These are phyloP conservation scores for Gamarada debralockiae DNA, from an alignment of 495 filamentous ascomycete genomes.

Conservation along the genomic window DNA sequence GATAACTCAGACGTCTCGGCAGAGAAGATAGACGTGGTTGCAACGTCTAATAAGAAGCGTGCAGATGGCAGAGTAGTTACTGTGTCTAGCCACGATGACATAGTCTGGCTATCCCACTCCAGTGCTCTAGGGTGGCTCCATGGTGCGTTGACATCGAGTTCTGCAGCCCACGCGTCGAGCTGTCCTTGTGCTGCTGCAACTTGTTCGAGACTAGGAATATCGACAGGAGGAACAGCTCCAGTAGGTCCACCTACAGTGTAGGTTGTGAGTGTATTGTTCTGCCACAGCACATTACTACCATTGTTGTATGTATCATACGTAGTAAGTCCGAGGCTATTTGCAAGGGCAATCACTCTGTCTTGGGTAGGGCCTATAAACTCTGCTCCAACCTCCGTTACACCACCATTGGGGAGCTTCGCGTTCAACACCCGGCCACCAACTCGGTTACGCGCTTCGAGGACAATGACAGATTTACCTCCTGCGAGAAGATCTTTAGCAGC, in stretches of 20 bases:
- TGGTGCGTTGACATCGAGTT: neutral
- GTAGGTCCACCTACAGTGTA: neutral
- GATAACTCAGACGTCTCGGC: neutral
- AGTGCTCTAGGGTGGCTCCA: slow-evolving; percentile 3
- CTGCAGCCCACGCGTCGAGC: neutral
- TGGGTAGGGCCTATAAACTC: slow-evolving; percentile 25
- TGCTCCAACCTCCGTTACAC: slow-evolving; percentile 41
- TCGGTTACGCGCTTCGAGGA: slow-evolving; percentile 46
- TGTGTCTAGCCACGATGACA: neutral
- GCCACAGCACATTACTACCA: neutral
- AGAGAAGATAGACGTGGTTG: neutral
- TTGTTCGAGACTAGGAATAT: neutral
- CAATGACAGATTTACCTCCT: slow-evolving; percentile 35
- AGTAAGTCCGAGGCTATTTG: neutral
- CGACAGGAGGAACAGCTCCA: neutral
- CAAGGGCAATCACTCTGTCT: neutral
- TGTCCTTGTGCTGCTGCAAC: neutral
- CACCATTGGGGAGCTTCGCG: slow-evolving; percentile 18
- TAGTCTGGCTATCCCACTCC: neutral
- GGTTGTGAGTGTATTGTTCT: neutral
- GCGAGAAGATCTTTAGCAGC: slow-evolving; percentile 37
- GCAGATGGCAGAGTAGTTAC: neutral
- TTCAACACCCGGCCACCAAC: slow-evolving; percentile 47
- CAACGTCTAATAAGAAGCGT: neutral
- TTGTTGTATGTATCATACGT: neutral